Percentiles rank a stretch among this genome's conserved stretches.
phyloP scores from a whole-genome alignment of 805 yeast species.

The Teunomyces cretensis region DNA sequence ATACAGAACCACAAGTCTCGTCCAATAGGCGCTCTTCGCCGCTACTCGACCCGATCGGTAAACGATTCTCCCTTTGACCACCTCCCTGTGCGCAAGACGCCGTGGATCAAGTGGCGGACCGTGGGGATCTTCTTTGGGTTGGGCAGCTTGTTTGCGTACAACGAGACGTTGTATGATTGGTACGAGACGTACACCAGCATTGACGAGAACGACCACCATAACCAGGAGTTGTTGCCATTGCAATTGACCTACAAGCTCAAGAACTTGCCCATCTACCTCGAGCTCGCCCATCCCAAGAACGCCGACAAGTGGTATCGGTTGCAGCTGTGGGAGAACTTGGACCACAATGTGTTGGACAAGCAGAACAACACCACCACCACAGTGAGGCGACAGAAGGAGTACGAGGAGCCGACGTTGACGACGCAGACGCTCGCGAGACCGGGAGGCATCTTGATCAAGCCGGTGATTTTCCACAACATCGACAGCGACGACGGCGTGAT shows the following conservation, averaged over 20 bases:
- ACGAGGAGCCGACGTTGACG: slow-evolving; percentile 20
- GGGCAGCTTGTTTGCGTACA: slow-evolving; percentile 34
- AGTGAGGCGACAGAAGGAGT: slow-evolving; percentile 15
- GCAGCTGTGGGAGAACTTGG: slow-evolving; percentile 45
- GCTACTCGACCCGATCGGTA: slow-evolving; percentile 20
- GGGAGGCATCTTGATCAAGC: slow-evolving; percentile 78
- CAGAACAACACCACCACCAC: slow-evolving; percentile 8
- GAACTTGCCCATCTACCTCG: slow-evolving; percentile 50
- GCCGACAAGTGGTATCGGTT: slow-evolving; percentile 47
- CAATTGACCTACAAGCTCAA: slow-evolving; percentile 50
- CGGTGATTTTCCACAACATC: slow-evolving; percentile 62
- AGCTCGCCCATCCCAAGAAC: slow-evolving; percentile 44
- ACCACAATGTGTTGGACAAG: slow-evolving; percentile 34
- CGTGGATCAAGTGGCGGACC: slow-evolving; percentile 32
- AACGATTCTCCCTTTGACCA: slow-evolving; percentile 34
- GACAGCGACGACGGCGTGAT: slow-evolving; percentile 59
- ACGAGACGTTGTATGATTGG: slow-evolving; percentile 31
- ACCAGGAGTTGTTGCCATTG: slow-evolving; percentile 26
- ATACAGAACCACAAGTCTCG: background rate
- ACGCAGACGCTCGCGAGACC: slow-evolving; percentile 60
- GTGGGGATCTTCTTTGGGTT: slow-evolving; percentile 26
- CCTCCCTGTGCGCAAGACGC: slow-evolving; percentile 21
- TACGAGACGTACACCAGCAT: slow-evolving; percentile 25
- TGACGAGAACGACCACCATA: slow-evolving; percentile 18
- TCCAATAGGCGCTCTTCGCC: background rate